Percentiles rank a stretch among this genome's conserved stretches.
phyloP scores from a whole-genome alignment of 2,329 filamentous ascomycete genomes.

The Aspergillus nomiae region DNA sequence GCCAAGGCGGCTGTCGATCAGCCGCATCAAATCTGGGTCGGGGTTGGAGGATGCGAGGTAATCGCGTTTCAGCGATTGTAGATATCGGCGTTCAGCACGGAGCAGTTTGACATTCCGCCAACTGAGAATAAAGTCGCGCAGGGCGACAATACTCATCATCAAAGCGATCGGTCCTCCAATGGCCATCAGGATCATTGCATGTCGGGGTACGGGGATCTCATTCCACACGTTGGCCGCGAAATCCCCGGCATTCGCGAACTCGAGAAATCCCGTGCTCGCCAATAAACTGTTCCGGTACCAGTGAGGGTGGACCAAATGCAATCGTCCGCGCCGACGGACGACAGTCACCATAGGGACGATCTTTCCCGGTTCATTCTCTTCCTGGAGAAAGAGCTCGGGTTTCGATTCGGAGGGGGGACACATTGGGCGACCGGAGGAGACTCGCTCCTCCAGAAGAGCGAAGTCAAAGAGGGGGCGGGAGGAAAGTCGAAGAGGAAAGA shows the following conservation, averaged over 20 bases:
- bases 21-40: conserved; percentile 17
- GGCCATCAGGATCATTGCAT: conserved; percentile 53
- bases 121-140: conserved; percentile 48
- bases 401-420: conserved; percentile 12
- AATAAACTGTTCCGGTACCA: conserved; percentile 40
- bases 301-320: conserved; percentile 26
- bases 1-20: conserved; percentile 44
- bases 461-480: background rate
- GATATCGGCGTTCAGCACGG: conserved; percentile 41
- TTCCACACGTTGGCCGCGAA: conserved; percentile 64
- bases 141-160: conserved; percentile 48
- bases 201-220: conserved; percentile 50
- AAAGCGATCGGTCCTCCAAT: conserved; percentile 54
- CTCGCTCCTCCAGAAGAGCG: conserved; percentile 4
- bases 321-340: conserved; percentile 18
- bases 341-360: conserved; percentile 18
- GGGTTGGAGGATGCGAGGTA: conserved; percentile 13
- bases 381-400: conserved; percentile 1
- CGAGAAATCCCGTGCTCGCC: conserved; percentile 52
- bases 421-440: conserved; percentile 19
- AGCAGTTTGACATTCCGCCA: conserved; percentile 52
- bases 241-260: conserved; percentile 58
- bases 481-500: background rate
- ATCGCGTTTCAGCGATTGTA: conserved; percentile 26
- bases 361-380: conserved; percentile 4